A percentile compares a stretch with the other conserved stretches of the same genome.
phyloP scores from a whole-genome alignment of 202 grass and related monocot genomes.

The Miscanthus sacchariflorus region DNA sequence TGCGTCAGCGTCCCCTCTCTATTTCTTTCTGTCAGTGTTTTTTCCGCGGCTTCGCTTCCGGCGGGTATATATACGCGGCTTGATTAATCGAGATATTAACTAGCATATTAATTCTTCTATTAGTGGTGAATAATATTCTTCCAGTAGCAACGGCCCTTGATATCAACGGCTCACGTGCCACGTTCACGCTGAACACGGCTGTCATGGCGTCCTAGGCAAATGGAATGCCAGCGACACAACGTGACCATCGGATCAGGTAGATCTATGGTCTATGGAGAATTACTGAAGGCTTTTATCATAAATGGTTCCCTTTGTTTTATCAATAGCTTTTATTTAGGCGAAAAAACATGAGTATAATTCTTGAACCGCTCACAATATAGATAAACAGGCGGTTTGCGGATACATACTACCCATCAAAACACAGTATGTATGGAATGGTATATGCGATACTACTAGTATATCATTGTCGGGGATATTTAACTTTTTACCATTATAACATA shows the following conservation, averaged over 20 bases:
- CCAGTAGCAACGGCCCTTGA: not conserved
- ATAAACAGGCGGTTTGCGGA: rapidly evolving
- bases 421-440: too few species aligned
- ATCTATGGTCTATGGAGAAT: not conserved
- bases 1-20: conserved; percentile 43
- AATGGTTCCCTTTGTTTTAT: not conserved
- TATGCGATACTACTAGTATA: not conserved
- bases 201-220: not conserved
- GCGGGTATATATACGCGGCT: conserved; percentile 9
- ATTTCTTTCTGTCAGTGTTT: conserved; percentile 33
- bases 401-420: not conserved
- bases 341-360: not conserved
- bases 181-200: not conserved
- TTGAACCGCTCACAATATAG: not conserved
- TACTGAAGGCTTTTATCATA: not conserved
- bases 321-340: not conserved
- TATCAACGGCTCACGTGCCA: conserved; percentile 2
- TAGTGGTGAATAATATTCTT: not conserved
- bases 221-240: not conserved
- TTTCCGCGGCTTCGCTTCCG: conserved; percentile 7
- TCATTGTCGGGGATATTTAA: too few species aligned
- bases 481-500: too few species aligned
- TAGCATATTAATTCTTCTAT: not conserved
- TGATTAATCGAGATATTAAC: conserved; percentile 6
- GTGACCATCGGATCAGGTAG: not conserved